phyloP scores from a whole-genome alignment of 306 rosid genomes.

The Cucumis melo region DNA sequence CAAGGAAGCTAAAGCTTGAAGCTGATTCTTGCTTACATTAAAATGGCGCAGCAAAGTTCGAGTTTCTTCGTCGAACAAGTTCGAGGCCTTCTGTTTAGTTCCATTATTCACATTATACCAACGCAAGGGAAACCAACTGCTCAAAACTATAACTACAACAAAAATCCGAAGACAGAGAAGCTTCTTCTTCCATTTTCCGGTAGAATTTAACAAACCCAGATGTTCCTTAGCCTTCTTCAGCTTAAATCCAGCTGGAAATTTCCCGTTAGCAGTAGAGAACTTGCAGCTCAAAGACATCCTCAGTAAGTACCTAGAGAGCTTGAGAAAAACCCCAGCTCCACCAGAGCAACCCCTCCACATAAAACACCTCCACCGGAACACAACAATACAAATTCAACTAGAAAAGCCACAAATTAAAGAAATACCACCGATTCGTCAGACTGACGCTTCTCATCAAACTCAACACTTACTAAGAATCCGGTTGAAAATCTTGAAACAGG shows the following conservation, averaged over 20 bases:
- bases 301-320: constrained; percentile 21
- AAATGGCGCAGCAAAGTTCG: constrained; percentile 41
- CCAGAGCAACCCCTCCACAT: constrained; percentile 29
- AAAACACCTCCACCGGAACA: background rate
- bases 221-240: constrained; percentile 50
- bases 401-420: background rate
- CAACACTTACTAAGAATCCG: background rate
- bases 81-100: constrained; percentile 22
- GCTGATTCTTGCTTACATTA: constrained; percentile 61
- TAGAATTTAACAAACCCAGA: constrained; percentile 34
- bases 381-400: background rate
- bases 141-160: constrained; percentile 24
- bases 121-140: constrained; percentile 32
- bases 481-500: background rate
- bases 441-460: constrained; percentile 1
- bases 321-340: constrained; percentile 21
- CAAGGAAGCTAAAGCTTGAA: constrained; percentile 46
- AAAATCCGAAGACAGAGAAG: constrained; percentile 36
- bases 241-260: constrained; percentile 33
- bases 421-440: background rate
- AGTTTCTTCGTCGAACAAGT: constrained; percentile 33
- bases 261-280: constrained; percentile 45
- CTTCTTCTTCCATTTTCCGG: constrained; percentile 32
- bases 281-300: constrained; percentile 64
- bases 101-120: constrained; percentile 18